Base-by-base conservation (phyloP, 768 basidiomycete species). In the Botryobasidium botryosum region DNA sequence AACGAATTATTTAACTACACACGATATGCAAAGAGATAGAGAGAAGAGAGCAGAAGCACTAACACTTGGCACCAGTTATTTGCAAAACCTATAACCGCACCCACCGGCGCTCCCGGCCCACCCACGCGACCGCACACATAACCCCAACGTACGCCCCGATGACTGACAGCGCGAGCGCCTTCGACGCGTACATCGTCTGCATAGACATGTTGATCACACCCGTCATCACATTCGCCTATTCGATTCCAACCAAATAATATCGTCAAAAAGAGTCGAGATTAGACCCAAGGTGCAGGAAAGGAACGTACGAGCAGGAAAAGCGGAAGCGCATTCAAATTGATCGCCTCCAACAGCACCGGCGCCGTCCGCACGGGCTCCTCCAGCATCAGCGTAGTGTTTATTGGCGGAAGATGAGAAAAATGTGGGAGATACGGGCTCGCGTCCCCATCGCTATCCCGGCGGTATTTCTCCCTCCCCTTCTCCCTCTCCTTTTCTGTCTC, bases 161-260 rank as follows among this genome's bases (percentile, higher is more conserved):
- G 31, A 90, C 69, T 4, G 62, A 45, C 66, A 91, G 67, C 5
- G 84, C 77, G 28, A 61, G 52, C 28, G 47, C 36, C 45, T 77
- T 64, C 1, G 69, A 62, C 21, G 68, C 67, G 54, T 90, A 85
- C 76, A 97, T 88, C 6, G 88, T 96, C 51, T 62, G 60, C 48
- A 91, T 67, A 1, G 71, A 66, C 28, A 96, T 52, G 57, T 96
- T 99, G 50, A 91, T 65, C 10, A 84, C 51, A 0, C 92, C 92
- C 0, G 92, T 99, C 26, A 71, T 58, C 1, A 92, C 62, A 57
- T 97, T 97, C 0, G 90, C 85, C 88, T 92, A 48, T 23, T 29
- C 7, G 7, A 21, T 4, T 26, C 40, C 40, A 23, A 51, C 23
- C 17, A 27, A 50, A 13, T 46, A 25, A 12, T 2, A 17, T 10